Base-by-base conservation (phyloP, 202 grass and related monocot genomes). In the Alloteropsis angusta region DNA sequence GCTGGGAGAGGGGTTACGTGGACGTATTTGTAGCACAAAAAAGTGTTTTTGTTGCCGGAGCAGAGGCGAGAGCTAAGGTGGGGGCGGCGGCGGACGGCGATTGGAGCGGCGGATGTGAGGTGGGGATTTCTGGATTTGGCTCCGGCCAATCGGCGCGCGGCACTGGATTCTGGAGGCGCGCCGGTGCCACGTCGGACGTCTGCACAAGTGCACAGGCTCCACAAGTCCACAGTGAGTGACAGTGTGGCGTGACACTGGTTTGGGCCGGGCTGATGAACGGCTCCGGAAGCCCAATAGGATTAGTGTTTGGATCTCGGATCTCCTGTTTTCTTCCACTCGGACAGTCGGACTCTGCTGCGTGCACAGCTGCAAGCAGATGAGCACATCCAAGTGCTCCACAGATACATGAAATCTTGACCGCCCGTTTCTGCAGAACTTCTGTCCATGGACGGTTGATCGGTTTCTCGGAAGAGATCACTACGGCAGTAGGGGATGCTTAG, bases 81-180 rank as follows among this genome's bases (percentile, higher is more conserved):
- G 28, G n/a, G 2, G 28, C 28, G 28, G 28, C 2, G 66, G 28
- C 3, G 14, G 26, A 9, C n/a, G 55, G 47, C 16, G 50, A 71
- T 79, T 77, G 66, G 78, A 49, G 63, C 16, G 15, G 54, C 2
- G 21, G 60, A 52, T 73, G 83, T 74, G 83, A 83, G 73, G 76
- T 54, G 67, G 78, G 87, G 96, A 99, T 99, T 89, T 96, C 80
- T 80, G 85, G 84, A 91, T 89, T 86, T 96, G 84, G 72, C 8
- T 71, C 35, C 15, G 61, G 19, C 96, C 92, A 99, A 99, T 90
- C 53, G 65, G 59, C 60, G 26, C 14, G 39, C 46, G 17, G 19
- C 34, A 47, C 63, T 64, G 84, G 96, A 96, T 99, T 76, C 25
- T 53, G 72, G 23, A 66, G 82, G 30, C 48, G 64, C 32, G 52